Evolutionary conservation across 257 asterid genomes (phyloP), one percentile per base, ranked within the genome.

Genomic region (Jasminum sambac): DNA sequence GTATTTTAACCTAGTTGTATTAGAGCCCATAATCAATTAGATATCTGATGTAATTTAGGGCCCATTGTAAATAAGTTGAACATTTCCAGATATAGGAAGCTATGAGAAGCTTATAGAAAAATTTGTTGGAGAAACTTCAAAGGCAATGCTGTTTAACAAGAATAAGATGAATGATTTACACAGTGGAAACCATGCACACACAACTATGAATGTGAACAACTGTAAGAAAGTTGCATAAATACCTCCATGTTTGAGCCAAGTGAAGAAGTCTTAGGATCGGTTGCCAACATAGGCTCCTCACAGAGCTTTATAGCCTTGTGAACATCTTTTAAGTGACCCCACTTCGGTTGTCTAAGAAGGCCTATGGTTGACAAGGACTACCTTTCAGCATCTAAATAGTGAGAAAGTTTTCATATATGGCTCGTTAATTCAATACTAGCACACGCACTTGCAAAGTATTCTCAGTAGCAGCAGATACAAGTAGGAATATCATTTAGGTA

Each of bases 301-400:
- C 97, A 91, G 64, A 89, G 95, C 74, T 89, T 91, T 76, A 91
- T 81, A 48, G 95, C 91, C 79, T 84, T 87, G 72, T 91, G 97
- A 37, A 91, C 72, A 76, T 89, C 92, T 86, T 84, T 89, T 72
- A 91, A 77, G 83, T 89, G 97, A 11, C 95, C 91, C 96, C 96
- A 91, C 66, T 90, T 91, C 36, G 97, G 97, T 78, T 91, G 91
- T 36, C 87, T 83, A 69, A 79, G 14, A 77, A 79, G 90, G 42
- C 97, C 96, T 87, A 80, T 2, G 80, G 68, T 43, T 72, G 58
- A 42, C 52, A 30, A 21, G 41, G 14, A 43, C 69, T 14, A 57
- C 12, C 24, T 43, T 76, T 42, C 42, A 25, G 30, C 40, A 55
- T 55, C 64, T 37, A 55, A 36, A 66, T 21, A 7, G 36, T 4